A percentile compares a stretch with the other conserved stretches of the same genome.
These are phyloP conservation scores for Yamadazyma atmosphaerica DNA, from an alignment of 1,139 yeast genomes.

Conservation along the genomic window DNA sequence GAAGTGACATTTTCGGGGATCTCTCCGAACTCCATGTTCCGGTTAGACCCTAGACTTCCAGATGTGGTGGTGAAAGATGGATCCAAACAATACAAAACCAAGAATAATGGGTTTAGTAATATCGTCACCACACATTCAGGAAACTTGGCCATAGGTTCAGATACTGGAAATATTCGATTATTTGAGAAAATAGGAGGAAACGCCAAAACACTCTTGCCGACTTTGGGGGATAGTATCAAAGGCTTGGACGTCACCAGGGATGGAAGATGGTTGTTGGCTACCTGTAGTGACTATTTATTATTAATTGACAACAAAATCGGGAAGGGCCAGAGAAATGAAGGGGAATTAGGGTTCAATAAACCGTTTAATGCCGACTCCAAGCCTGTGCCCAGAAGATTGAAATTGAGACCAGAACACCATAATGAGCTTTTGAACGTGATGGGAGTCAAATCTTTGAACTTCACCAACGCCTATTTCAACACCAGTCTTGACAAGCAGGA, in stretches of 20 bases:
- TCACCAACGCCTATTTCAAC: slow-evolving; percentile 77
- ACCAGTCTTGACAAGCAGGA: slow-evolving; percentile 64
- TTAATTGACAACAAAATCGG: slow-evolving; percentile 66
- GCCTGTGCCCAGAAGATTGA: slow-evolving; percentile 69
- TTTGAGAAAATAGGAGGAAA: slow-evolving; percentile 69
- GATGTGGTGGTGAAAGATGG: slow-evolving; percentile 52
- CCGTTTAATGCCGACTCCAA: slow-evolving; percentile 65
- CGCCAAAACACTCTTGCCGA: slow-evolving; percentile 79
- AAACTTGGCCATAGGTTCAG: slow-evolving; percentile 71
- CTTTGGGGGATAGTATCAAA: slow-evolving; percentile 71
- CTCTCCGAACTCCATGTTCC: slow-evolving; percentile 63
- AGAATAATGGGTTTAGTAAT: slow-evolving; percentile 58
- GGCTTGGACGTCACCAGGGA: slow-evolving; percentile 74
- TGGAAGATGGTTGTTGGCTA: slow-evolving; percentile 81
- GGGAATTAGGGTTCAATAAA: slow-evolving; percentile 62
- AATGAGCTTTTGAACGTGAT: slow-evolving; percentile 60
- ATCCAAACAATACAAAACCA: slow-evolving; percentile 47
- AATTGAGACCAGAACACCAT: slow-evolving; percentile 70
- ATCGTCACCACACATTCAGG: slow-evolving; percentile 76
- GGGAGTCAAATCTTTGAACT: slow-evolving; percentile 48
- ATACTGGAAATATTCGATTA: slow-evolving; percentile 72
- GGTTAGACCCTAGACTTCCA: slow-evolving; percentile 76
- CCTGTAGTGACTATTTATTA: slow-evolving; percentile 69
- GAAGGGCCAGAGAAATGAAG: slow-evolving; percentile 58
- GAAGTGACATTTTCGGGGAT: slow-evolving; percentile 77